phyloP scores from a whole-genome alignment of 306 rosid species.

The Lathyrus aphaca region DNA sequence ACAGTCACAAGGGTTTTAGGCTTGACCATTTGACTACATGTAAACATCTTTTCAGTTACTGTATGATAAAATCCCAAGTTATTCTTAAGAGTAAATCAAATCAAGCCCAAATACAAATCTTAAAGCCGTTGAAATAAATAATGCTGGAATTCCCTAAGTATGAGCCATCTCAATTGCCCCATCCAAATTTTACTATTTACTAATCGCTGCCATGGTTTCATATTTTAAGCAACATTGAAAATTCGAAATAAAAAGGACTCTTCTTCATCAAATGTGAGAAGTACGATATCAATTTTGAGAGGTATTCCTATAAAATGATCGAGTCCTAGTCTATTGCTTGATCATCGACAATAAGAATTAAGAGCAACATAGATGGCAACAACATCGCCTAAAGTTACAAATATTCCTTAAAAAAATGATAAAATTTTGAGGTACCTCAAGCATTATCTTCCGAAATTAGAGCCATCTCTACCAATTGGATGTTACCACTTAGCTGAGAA shows the following conservation, averaged over 20 bases:
- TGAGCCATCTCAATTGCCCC: not conserved
- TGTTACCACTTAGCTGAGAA: conserved; percentile 73
- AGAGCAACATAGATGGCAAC: conserved; percentile 10
- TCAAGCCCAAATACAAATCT: conserved; percentile 1
- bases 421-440: conserved; percentile 44
- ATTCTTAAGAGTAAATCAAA: conserved; percentile 19
- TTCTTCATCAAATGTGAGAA: conserved; percentile 25
- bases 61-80: not conserved
- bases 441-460: conserved; percentile 49
- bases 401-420: conserved; percentile 12
- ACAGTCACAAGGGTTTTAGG: not conserved
- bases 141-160: not conserved
- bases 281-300: not conserved
- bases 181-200: conserved; percentile 20
- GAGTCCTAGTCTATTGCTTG: conserved; percentile 25
- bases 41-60: conserved; percentile 10
- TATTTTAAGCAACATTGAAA: conserved; percentile 10
- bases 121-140: conserved; percentile 1
- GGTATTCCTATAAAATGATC: conserved; percentile 24
- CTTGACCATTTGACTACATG: conserved; percentile 12
- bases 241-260: conserved; percentile 1
- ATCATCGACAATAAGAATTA: conserved; percentile 7
- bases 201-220: not conserved
- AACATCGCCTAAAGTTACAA: conserved; percentile 3
- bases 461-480: conserved; percentile 84